A percentile compares a stretch with the other conserved stretches of the same genome.
Evolutionary conservation across 2,329 filamentous ascomycete species (phyloP).

Genomic region (Neoarthrinium moseri): DNA sequence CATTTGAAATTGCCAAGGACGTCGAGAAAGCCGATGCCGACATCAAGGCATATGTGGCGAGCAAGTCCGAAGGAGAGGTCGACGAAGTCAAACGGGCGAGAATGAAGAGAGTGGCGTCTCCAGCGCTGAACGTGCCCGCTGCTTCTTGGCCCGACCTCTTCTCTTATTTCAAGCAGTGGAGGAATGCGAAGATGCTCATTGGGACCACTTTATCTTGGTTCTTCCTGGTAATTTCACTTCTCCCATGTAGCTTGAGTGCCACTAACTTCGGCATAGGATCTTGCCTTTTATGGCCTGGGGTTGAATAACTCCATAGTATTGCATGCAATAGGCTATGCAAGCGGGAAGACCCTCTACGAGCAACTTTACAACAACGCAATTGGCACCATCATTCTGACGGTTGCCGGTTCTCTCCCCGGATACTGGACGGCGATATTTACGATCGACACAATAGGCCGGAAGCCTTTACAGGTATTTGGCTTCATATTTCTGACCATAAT

Average conservation of each 20-base stretch:
- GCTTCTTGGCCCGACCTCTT: slow-evolving; percentile 70
- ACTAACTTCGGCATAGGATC: slow-evolving; percentile 44
- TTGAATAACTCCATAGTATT: slow-evolving; percentile 76
- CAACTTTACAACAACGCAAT: slow-evolving; percentile 71
- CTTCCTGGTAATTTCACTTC: slow-evolving; percentile 52
- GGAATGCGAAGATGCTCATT: slow-evolving; percentile 67
- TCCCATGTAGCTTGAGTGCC: background rate
- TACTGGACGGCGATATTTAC: slow-evolving; percentile 76
- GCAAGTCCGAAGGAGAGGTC: slow-evolving; percentile 45
- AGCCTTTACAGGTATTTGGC: slow-evolving; percentile 68
- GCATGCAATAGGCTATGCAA: slow-evolving; percentile 68
- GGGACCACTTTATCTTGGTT: slow-evolving; percentile 83
- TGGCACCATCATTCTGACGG: slow-evolving; percentile 75
- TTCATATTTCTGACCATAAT: slow-evolving; percentile 61
- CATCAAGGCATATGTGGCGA: slow-evolving; percentile 58
- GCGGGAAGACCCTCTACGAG: slow-evolving; percentile 63
- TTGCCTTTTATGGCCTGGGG: slow-evolving; percentile 68
- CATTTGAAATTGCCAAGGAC: slow-evolving; percentile 76
- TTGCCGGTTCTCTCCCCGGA: slow-evolving; percentile 75
- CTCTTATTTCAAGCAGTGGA: slow-evolving; percentile 67
- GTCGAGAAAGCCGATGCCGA: slow-evolving; percentile 74
- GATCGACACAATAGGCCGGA: slow-evolving; percentile 74
- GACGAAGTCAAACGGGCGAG: slow-evolving; percentile 49
- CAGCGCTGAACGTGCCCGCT: slow-evolving; percentile 60
- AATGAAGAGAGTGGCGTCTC: slow-evolving; percentile 50